phyloP scores from a whole-genome alignment of 116 monocot species.

The Iris pallida region DNA sequence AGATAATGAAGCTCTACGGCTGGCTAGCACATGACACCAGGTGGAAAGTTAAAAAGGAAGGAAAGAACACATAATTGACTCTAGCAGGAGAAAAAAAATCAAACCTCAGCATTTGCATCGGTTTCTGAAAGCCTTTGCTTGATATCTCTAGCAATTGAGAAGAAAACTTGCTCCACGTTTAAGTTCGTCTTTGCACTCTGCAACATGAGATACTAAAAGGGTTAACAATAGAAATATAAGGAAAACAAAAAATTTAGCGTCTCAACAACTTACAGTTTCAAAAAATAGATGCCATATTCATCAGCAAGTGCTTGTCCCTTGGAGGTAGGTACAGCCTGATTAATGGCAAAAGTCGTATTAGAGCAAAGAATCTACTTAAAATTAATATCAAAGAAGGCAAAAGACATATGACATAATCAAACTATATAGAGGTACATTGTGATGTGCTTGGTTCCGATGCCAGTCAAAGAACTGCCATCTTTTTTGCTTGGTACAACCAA shows the following conservation, averaged over 20 bases:
- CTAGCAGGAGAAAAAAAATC: not conserved
- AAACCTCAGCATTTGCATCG: slow-evolving; percentile 63
- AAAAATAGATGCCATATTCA: slow-evolving; percentile 93
- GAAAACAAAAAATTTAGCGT: not conserved
- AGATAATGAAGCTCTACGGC: too few relatives aligned
- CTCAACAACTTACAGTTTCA: slow-evolving; percentile 51
- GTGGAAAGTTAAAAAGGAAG: not conserved
- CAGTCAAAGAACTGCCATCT: too few relatives aligned
- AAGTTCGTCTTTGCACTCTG: slow-evolving; percentile 94
- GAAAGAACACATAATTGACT: not conserved
- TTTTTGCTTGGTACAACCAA: too few relatives aligned
- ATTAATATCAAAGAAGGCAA: too few relatives aligned
- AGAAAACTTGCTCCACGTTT: slow-evolving; percentile 90
- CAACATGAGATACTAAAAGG: not conserved
- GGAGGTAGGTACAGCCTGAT: slow-evolving; percentile 65
- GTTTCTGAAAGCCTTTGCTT: slow-evolving; percentile 86
- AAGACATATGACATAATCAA: too few relatives aligned
- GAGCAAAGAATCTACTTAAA: too few relatives aligned
- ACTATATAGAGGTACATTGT: too few relatives aligned
- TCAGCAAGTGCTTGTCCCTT: slow-evolving; percentile 89
- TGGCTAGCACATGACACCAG: too few relatives aligned
- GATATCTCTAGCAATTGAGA: slow-evolving; percentile 81
- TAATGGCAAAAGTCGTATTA: not conserved
- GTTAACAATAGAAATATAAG: not conserved
- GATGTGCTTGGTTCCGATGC: too few relatives aligned